A percentile compares a stretch with the other conserved stretches of the same genome.
Conservation (phyloP, 208 protist genomes). For the Tritrichomonas musculus region DNA sequence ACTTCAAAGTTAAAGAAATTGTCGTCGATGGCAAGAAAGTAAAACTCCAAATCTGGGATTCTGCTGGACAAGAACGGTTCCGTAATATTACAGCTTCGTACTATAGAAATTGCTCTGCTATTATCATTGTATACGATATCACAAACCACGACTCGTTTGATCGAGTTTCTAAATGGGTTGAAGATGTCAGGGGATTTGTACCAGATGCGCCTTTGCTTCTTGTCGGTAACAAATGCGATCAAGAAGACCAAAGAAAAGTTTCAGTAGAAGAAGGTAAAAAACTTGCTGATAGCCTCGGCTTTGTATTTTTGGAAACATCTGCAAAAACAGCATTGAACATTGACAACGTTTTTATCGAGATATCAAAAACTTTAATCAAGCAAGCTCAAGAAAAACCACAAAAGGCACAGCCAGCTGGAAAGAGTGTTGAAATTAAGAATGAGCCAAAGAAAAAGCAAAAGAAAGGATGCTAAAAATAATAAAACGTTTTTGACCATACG, state of each 20-base stretch:
- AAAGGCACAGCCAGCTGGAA: neutral
- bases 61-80: slow-evolving; percentile 74
- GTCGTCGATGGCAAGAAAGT: slow-evolving; percentile 45
- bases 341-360: neutral
- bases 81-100: slow-evolving; percentile 70
- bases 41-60: slow-evolving; percentile 51
- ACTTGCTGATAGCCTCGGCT: neutral
- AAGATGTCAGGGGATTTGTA: neutral
- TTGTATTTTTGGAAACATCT: slow-evolving; percentile 35
- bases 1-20: slow-evolving; percentile 66
- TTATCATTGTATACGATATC: slow-evolving; percentile 78
- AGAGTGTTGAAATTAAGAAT: no score
- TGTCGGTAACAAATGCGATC: slow-evolving; percentile 95
- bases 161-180: slow-evolving; percentile 26
- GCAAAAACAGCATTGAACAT: slow-evolving; percentile 34
- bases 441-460: no score
- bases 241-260: slow-evolving; percentile 67
- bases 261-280: neutral
- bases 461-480: no score
- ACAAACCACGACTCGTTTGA: slow-evolving; percentile 51
- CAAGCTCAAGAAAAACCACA: neutral
- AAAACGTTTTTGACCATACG: no score
- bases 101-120: slow-evolving; percentile 93
- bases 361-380: neutral
- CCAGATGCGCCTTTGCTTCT: slow-evolving; percentile 62